Conservation (phyloP, 2,329 filamentous ascomycete species). For the Beauveria bassiana region DNA sequence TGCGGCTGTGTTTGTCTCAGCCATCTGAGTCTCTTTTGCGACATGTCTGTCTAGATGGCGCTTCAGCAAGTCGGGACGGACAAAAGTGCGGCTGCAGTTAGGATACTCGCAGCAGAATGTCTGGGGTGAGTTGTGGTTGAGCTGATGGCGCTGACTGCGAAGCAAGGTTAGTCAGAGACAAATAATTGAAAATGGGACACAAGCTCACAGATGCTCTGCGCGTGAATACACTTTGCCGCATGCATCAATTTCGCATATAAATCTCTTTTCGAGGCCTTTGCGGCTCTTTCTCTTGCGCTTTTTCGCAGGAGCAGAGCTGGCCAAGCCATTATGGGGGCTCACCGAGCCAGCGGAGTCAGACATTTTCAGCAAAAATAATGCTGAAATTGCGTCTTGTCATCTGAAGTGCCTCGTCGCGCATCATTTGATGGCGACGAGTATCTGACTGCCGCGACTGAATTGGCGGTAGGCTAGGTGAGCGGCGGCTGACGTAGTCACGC, state of each 20-base stretch:
- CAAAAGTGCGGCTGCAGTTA: slow-evolving; percentile 83
- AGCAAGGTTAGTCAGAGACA: slow-evolving; percentile 13
- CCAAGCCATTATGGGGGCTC: slow-evolving; percentile 34
- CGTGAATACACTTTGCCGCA: slow-evolving; percentile 96
- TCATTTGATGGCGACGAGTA: not conserved
- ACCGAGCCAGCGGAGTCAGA: slow-evolving; percentile 46
- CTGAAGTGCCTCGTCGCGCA: not conserved
- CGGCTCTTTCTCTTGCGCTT: slow-evolving; percentile 61
- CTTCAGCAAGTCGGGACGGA: slow-evolving; percentile 86
- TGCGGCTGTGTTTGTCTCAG: not conserved
- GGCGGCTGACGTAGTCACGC: not conserved
- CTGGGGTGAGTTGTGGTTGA: slow-evolving; percentile 93
- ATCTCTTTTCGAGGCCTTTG: slow-evolving; percentile 73
- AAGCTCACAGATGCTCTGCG: slow-evolving; percentile 79
- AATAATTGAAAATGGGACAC: slow-evolving; percentile 17
- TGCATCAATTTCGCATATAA: slow-evolving; percentile 74
- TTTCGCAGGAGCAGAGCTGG: not conserved
- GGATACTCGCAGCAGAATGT: slow-evolving; percentile 92
- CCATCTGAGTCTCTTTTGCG: slow-evolving; percentile 61
- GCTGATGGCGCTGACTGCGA: slow-evolving; percentile 71
- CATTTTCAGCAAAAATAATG: slow-evolving; percentile 29
- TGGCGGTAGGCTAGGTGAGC: not conserved
- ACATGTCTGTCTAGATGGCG: slow-evolving; percentile 76
- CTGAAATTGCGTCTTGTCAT: not conserved
- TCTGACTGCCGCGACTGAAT: not conserved